Evolutionary conservation across 345 rosid genomes (phyloP).

Genomic region (Pelargonium nanum): DNA sequence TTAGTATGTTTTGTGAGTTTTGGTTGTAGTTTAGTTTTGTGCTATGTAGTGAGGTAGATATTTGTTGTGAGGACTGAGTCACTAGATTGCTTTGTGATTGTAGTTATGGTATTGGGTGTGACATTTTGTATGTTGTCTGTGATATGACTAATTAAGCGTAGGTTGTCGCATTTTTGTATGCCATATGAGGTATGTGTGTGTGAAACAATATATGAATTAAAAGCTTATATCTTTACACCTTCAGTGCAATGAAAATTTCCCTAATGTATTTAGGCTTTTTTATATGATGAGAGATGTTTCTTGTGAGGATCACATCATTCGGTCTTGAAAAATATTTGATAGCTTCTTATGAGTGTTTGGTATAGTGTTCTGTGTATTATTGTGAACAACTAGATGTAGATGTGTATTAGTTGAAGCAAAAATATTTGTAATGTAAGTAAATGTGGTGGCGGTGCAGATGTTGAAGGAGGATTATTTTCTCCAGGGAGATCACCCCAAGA

Average conservation of each 20-base stretch:
- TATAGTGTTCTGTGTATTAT: neutral
- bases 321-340: too few relatives aligned
- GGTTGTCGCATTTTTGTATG: neutral
- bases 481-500: constrained; percentile 42
- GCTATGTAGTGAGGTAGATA: neutral
- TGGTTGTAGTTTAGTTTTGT: neutral
- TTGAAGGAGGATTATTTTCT: constrained; percentile 40
- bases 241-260: neutral
- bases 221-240: neutral
- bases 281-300: neutral
- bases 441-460: constrained; percentile 26
- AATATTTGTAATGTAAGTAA: neutral
- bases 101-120: neutral
- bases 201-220: neutral
- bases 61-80: neutral
- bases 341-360: neutral
- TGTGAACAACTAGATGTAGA: neutral
- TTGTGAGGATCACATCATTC: too few relatives aligned
- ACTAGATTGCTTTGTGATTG: neutral
- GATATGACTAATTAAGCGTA: neutral
- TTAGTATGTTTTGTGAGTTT: neutral
- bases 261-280: neutral
- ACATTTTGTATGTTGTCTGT: too few relatives aligned
- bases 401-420: neutral
- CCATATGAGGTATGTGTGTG: neutral